Base-by-base conservation (phyloP, 2,329 filamentous ascomycete genomes). In the Cordyceps javanica region DNA sequence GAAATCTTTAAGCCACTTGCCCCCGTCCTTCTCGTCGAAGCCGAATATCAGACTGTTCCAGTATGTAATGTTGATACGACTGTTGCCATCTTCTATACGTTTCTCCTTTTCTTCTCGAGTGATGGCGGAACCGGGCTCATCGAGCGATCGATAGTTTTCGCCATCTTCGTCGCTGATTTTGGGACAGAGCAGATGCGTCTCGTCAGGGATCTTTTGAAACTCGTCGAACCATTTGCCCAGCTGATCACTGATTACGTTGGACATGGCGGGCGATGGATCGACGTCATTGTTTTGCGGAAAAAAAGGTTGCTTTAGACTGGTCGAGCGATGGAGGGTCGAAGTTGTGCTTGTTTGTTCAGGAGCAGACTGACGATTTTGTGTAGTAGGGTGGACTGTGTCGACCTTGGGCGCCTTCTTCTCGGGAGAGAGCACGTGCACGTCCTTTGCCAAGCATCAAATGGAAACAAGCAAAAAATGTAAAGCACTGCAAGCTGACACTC, bases 1-100 rank as follows among this genome's bases (percentile, higher is more conserved):
- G 65, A 90, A 88, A 61, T 82, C 80, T 14, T 78, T 74, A 42
- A 86, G 76, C 72, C 87, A 81, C 59, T 79, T 75, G 28, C 82
- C 81, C 3, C 82, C 81, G 52, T 82, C 78, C 49, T 84, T 81
- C 50, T 81, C 77, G 57, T 80, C 81, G 60, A 89, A 83, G 19
- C 86, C 88, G 57, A 91, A 77, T 14, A 91, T 81, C 42, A 89
- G 76, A 61, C 86, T 85, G 59, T 84, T 88, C 66, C 82, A 83
- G 61, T 89, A 84, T 52, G 86, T 85, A 32, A 83, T 77, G 60
- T 86, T 76, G 60, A 85, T 76, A 32, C 88, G 79, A 9, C 72
- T 67, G 34, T 79, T 75, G 14, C 79, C 81, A 58, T 85, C 77
- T 52, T 78, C 66, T 21, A 89, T 81, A 8, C 81, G 75, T 42